These are phyloP conservation scores for Vaccinium macrocarpon DNA, from an alignment of 148 eudicot species.

Conservation along the genomic window DNA sequence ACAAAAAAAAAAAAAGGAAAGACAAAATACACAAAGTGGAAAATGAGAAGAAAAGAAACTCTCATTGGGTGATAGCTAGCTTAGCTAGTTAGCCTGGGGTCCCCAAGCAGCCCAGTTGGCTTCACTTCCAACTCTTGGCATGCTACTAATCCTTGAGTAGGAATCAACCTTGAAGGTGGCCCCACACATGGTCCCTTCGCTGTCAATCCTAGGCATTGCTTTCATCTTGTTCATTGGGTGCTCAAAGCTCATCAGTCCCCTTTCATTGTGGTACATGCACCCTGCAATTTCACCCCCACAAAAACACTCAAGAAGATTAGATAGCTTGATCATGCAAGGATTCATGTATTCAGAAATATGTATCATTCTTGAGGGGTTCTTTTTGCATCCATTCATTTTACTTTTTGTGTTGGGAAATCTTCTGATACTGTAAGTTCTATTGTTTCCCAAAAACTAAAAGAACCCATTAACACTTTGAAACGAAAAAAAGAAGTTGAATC, in stretches of 20 bases:
- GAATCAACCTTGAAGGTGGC: slow-evolving; percentile 76
- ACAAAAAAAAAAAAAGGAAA: not conserved
- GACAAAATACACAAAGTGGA: not conserved
- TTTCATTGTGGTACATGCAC: slow-evolving; percentile 77
- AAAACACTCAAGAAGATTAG: not conserved
- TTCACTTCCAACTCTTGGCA: slow-evolving; percentile 88
- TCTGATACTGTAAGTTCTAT: not conserved
- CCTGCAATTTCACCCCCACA: slow-evolving; percentile 38
- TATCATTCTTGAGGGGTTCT: not conserved
- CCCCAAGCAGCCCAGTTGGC: slow-evolving; percentile 71
- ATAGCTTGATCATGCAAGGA: not conserved
- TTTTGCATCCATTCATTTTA: not conserved
- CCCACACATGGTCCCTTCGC: slow-evolving; percentile 88
- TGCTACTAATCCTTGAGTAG: slow-evolving; percentile 47
- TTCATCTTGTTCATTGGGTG: slow-evolving; percentile 80
- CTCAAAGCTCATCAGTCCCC: slow-evolving; percentile 72
- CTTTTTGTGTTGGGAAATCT: not conserved
- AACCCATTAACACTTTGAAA: not conserved
- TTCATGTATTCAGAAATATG: not conserved
- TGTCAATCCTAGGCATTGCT: slow-evolving; percentile 90
- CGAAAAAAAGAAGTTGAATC: not conserved
- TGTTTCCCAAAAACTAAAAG: not conserved
- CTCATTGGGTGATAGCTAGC: not conserved
- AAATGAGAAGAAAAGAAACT: not conserved
- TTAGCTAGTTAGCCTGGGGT: slow-evolving; percentile 15